phyloP scores from a whole-genome alignment of 2,329 filamentous ascomycete genomes.

The Penicillium polonicum region DNA sequence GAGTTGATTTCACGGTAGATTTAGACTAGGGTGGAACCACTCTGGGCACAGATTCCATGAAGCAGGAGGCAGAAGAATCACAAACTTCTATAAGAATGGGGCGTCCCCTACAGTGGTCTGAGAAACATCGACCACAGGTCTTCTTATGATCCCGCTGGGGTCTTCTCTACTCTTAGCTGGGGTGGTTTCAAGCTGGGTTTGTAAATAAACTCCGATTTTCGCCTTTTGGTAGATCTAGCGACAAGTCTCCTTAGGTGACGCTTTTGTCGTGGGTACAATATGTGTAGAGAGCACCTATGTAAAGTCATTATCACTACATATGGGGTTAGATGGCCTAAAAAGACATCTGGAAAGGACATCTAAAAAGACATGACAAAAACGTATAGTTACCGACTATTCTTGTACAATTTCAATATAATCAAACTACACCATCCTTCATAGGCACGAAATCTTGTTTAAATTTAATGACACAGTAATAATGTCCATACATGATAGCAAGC shows the following conservation, averaged over 20 bases:
- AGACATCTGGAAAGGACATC: no score
- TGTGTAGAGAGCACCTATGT: no score
- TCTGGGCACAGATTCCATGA: background rate
- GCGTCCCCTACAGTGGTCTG: background rate
- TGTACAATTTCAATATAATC: background rate
- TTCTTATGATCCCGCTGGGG: conserved; percentile 34
- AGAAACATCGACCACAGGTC: conserved; percentile 8
- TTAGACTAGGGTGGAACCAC: no score
- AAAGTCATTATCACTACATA: no score
- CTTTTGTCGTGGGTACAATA: background rate
- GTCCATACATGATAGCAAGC: no score
- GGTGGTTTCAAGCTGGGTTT: conserved; percentile 36
- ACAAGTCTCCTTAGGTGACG: background rate
- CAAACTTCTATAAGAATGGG: background rate
- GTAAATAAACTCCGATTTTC: background rate
- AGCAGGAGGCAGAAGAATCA: background rate
- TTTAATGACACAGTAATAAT: background rate
- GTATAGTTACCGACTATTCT: no score
- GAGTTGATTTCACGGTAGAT: background rate
- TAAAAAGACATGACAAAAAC: no score
- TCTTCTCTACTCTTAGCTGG: conserved; percentile 37
- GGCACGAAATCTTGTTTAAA: no score
- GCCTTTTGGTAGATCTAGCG: background rate
- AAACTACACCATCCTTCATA: background rate
- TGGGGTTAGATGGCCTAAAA: no score